Evolutionary conservation across 192 early-diverging fungal genomes (phyloP), one percentile per base, ranked within the genome.

Genomic region (Podila clonocystis): DNA sequence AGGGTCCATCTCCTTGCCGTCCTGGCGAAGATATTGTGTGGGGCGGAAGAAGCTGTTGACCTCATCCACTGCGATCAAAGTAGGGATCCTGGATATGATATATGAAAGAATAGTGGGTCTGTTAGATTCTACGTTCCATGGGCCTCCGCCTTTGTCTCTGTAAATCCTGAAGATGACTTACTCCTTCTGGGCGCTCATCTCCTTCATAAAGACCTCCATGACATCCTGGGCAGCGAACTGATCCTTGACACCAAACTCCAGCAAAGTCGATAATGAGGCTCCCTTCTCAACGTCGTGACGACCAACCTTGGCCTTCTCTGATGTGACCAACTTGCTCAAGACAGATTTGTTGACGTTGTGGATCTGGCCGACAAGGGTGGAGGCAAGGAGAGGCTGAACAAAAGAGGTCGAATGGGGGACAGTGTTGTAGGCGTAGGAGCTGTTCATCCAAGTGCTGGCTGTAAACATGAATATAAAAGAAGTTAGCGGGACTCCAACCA

Each of bases 21-120:
- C 83, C 29, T 73, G 34, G 62, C 73, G 71, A 57, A 68, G 29
- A 58, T 88, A 90, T 38, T 83, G 64, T 64, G 88, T 86, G 13
- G 66, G 73, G 49, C 75, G 73, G 74, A 84, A 88, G 36, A 90
- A 83, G 22, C 71, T 76, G 73, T 87, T 85, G 63, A 90, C 26
- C 70, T 82, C 84, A 62, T 90, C 88, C 50, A 90, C 70, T 50
- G 87, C 88, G 33, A 90, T 63, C 22, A 88, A 63, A 28, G 86
- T 72, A 24, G 87, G 87, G 45, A 75, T 82, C 24, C 86, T 83
- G 12, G 55, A 58, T 26, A 4, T n/a, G 22, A 24, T 24, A 2
- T 55, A 61, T 1, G 12, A 26, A n/a, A 50, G 5, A 41, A 41
- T 12, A 55, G 38, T 8, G 49, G 48, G 29, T 26, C 28, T 17